phyloP scores from a whole-genome alignment of 1,284 basidiomycete genomes.

The Limonomyces culmigenus region DNA sequence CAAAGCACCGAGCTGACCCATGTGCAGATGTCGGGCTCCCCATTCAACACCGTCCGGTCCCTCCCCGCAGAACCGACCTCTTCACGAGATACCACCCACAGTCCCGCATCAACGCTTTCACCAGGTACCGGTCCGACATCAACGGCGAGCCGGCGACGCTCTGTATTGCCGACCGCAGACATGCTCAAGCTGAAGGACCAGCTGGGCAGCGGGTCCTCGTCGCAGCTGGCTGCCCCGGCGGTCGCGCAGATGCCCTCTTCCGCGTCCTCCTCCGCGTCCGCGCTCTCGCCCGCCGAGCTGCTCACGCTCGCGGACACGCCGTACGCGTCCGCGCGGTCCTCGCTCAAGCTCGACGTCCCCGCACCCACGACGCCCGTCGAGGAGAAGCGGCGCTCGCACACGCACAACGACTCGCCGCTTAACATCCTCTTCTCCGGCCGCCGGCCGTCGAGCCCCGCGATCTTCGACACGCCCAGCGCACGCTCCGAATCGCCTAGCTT shows the following conservation, averaged over 20 bases:
- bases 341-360: not conserved
- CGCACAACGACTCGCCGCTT: slow-evolving; percentile 36
- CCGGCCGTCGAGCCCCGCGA: not conserved
- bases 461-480: not conserved
- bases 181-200: not conserved
- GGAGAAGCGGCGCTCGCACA: slow-evolving; percentile 35
- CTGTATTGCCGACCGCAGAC: not conserved
- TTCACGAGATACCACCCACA: too few relatives aligned
- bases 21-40: too few relatives aligned
- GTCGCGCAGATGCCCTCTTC: not conserved
- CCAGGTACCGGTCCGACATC: slow-evolving; percentile 1
- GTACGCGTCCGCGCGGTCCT: not conserved
- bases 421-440: slow-evolving; percentile 22
- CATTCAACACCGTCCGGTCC: too few relatives aligned
- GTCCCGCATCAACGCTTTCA: too few relatives aligned
- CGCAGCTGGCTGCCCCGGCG: not conserved
- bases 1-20: too few relatives aligned
- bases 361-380: not conserved
- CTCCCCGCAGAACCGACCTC: too few relatives aligned
- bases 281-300: too few relatives aligned
- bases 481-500: slow-evolving; percentile 3
- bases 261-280: too few relatives aligned
- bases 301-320: too few relatives aligned
- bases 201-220: too few relatives aligned
- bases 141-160: not conserved